Evolutionary conservation across 495 filamentous ascomycete genomes (phyloP).

Genomic region (Penicillium paxilli): DNA sequence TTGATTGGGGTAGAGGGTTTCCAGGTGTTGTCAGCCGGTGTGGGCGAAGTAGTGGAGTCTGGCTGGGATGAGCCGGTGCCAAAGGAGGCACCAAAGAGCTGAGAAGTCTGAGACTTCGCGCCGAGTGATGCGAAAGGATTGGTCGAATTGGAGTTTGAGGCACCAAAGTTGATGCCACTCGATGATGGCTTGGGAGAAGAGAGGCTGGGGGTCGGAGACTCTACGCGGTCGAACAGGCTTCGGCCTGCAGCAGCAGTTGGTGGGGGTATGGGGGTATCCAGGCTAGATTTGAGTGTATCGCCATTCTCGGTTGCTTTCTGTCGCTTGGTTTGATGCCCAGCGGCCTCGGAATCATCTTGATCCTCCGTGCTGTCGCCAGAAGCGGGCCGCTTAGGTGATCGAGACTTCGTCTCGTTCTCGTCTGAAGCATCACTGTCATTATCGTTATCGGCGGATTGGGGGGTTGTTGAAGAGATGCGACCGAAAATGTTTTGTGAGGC

Average conservation of each 20-base stretch:
- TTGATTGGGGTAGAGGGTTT: constrained; percentile 52
- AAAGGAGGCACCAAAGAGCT: background rate
- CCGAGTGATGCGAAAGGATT: background rate
- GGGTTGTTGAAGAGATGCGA: constrained; percentile 54
- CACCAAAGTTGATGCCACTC: background rate
- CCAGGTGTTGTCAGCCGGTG: constrained; percentile 52
- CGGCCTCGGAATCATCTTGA: constrained; percentile 23
- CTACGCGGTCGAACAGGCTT: constrained; percentile 61
- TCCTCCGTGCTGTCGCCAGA: constrained; percentile 26
- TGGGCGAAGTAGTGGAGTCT: constrained; percentile 2
- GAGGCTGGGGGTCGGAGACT: constrained; percentile 27
- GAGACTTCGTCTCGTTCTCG: constrained; percentile 26
- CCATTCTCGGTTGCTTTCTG: constrained; percentile 20
- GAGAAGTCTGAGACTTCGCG: background rate
- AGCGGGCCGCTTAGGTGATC: constrained; percentile 17
- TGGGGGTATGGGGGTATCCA: constrained; percentile 24
- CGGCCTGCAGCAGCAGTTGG: constrained; percentile 35
- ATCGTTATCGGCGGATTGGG: constrained; percentile 23
- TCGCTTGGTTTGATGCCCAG: constrained; percentile 22
- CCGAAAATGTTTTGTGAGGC: constrained; percentile 60
- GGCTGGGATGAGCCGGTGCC: background rate
- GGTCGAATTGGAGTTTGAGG: background rate
- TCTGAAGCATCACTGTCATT: constrained; percentile 31
- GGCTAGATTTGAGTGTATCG: constrained; percentile 31
- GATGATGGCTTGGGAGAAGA: constrained; percentile 12